Percentiles rank a stretch among this genome's conserved stretches.
phyloP scores from a whole-genome alignment of 1,139 yeast genomes.

The Hanseniaspora sp. region DNA sequence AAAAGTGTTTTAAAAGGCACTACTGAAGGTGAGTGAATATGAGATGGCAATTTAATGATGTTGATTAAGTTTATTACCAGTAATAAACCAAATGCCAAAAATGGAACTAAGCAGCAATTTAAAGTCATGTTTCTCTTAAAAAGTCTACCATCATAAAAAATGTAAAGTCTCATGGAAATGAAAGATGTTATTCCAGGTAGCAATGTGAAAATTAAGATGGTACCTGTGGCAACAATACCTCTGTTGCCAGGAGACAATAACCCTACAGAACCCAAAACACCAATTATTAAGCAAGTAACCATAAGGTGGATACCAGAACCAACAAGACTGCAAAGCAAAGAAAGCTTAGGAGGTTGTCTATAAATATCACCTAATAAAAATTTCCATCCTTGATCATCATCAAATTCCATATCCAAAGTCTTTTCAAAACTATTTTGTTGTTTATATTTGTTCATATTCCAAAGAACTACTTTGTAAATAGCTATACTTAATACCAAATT shows the following conservation, averaged over 20 bases:
- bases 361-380: conserved; percentile 91
- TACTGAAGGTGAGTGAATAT: conserved; percentile 81
- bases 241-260: conserved; percentile 87
- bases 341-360: conserved; percentile 63
- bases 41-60: conserved; percentile 43
- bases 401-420: conserved; percentile 72
- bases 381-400: conserved; percentile 97
- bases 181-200: conserved; percentile 77
- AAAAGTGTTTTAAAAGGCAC: conserved; percentile 85
- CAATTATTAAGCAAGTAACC: conserved; percentile 62
- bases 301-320: conserved; percentile 86
- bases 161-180: conserved; percentile 74
- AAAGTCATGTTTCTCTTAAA: conserved; percentile 80
- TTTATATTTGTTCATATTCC: conserved; percentile 67
- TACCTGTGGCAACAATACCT: conserved; percentile 82
- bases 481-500: conserved; percentile 64
- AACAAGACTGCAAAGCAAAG: conserved; percentile 64
- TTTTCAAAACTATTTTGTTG: conserved; percentile 82
- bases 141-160: conserved; percentile 81
- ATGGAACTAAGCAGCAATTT: conserved; percentile 81
- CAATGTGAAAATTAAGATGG: conserved; percentile 70
- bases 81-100: conserved; percentile 52
- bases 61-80: conserved; percentile 55
- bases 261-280: conserved; percentile 77
- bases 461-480: conserved; percentile 69